phyloP scores from a whole-genome alignment of 805 yeast species.

The Lachancea sp. region DNA sequence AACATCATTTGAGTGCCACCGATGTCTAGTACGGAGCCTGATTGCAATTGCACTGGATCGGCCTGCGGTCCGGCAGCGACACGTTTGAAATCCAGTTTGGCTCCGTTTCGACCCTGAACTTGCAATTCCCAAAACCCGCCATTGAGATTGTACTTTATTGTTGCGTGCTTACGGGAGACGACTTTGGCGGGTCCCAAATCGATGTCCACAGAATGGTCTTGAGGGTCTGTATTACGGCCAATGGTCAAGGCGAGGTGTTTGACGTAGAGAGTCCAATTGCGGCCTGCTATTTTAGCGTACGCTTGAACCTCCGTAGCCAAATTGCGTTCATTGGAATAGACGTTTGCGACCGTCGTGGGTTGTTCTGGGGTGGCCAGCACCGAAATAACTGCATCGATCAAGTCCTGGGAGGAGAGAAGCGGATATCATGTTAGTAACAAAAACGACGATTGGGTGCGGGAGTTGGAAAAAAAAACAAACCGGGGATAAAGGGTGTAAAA shows the following conservation, averaged over 20 bases:
- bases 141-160: slow-evolving; percentile 67
- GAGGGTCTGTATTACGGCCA: slow-evolving; percentile 70
- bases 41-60: slow-evolving; percentile 51
- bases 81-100: slow-evolving; percentile 69
- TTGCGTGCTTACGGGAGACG: slow-evolving; percentile 88
- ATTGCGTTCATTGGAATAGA: slow-evolving; percentile 66
- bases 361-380: slow-evolving; percentile 66
- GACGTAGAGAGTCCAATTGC: slow-evolving; percentile 90
- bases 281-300: slow-evolving; percentile 92
- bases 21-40: slow-evolving; percentile 89
- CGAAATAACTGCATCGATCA: slow-evolving; percentile 69
- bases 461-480: not conserved
- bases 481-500: not conserved
- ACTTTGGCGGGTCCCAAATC: slow-evolving; percentile 97
- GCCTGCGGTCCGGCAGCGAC: slow-evolving; percentile 40
- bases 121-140: slow-evolving; percentile 79
- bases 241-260: slow-evolving; percentile 67
- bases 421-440: not conserved
- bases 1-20: slow-evolving; percentile 99
- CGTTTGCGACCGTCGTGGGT: slow-evolving; percentile 64
- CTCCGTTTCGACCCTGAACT: slow-evolving; percentile 87
- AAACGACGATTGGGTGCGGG: not conserved
- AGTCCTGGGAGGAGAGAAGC: slow-evolving; percentile 11
- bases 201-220: slow-evolving; percentile 41
- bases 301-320: slow-evolving; percentile 81